phyloP scores from a whole-genome alignment of 2,329 filamentous ascomycete species.

The Penicillium sp. region DNA sequence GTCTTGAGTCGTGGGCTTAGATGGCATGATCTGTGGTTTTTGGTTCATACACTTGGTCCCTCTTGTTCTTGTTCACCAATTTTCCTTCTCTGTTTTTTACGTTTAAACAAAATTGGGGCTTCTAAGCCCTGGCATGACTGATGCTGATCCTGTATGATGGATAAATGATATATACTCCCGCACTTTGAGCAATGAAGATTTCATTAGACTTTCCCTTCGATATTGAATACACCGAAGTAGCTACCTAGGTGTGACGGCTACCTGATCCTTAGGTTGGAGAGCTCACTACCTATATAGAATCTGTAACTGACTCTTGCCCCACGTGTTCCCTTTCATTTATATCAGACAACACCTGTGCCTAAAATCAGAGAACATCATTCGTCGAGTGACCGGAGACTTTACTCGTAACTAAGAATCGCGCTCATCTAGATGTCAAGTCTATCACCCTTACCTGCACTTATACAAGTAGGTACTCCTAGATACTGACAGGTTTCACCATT shows the following conservation, averaged over 20 bases:
- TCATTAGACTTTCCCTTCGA: not conserved
- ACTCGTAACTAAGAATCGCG: not conserved
- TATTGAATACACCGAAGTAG: not conserved
- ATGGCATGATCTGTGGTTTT: slow-evolving; percentile 13
- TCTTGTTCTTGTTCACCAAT: slow-evolving; percentile 7
- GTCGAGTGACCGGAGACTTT: not conserved
- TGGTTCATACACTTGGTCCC: slow-evolving; percentile 1
- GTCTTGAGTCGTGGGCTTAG: slow-evolving; percentile 49
- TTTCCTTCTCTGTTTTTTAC: slow-evolving; percentile 9
- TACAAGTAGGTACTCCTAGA: no score
- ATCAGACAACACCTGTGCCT: not conserved
- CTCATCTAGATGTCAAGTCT: not conserved
- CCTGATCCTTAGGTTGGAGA: not conserved
- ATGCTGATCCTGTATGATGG: slow-evolving; percentile 21
- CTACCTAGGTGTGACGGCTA: not conserved
- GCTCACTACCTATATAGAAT: not conserved
- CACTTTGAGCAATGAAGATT: slow-evolving; percentile 10
- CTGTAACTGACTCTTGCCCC: not conserved
- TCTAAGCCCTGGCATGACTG: slow-evolving; percentile 16
- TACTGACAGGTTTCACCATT: no score
- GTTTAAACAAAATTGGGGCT: slow-evolving; percentile 8
- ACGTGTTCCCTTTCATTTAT: not conserved
- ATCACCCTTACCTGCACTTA: not conserved
- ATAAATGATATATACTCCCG: slow-evolving; percentile 20
- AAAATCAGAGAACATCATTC: not conserved